These are phyloP conservation scores for Cyclotella baltica DNA, from an alignment of 108 stramenopile species.

Conservation along the genomic window DNA sequence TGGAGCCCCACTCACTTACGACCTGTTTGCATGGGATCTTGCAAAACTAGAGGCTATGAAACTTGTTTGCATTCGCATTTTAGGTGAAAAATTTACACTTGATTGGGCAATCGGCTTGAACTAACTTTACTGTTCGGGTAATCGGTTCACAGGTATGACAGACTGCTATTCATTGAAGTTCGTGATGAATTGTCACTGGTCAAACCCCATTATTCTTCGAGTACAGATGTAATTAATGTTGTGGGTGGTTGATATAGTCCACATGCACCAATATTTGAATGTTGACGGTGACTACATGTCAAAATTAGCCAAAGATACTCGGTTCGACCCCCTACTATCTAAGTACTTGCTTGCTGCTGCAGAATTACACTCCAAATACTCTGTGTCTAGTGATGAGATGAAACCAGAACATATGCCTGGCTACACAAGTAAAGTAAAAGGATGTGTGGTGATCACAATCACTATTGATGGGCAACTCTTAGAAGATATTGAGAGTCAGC, in stretches of 20 bases:
- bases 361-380: too few relatives aligned
- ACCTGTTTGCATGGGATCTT: too few relatives aligned
- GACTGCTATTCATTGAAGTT: not conserved
- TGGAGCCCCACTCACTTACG: not conserved
- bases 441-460: not conserved
- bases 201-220: not conserved
- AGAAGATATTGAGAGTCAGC: not conserved
- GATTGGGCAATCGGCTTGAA: not conserved
- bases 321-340: too few relatives aligned
- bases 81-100: not conserved
- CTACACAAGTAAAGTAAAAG: too few relatives aligned
- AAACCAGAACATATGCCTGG: conserved; percentile 22
- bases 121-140: not conserved
- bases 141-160: not conserved
- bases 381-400: conserved; percentile 1
- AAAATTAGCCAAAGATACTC: too few relatives aligned
- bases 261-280: too few relatives aligned
- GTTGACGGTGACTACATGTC: too few relatives aligned
- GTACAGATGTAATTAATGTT: not conserved
- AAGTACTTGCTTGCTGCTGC: too few relatives aligned
- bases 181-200: too few relatives aligned
- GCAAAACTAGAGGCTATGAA: not conserved
- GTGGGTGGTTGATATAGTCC: too few relatives aligned
- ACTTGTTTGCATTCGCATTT: too few relatives aligned
- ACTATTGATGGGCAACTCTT: not conserved